These are phyloP conservation scores for Daldinia sp. DNA, from an alignment of 2,329 filamentous ascomycete species.

Conservation along the genomic window DNA sequence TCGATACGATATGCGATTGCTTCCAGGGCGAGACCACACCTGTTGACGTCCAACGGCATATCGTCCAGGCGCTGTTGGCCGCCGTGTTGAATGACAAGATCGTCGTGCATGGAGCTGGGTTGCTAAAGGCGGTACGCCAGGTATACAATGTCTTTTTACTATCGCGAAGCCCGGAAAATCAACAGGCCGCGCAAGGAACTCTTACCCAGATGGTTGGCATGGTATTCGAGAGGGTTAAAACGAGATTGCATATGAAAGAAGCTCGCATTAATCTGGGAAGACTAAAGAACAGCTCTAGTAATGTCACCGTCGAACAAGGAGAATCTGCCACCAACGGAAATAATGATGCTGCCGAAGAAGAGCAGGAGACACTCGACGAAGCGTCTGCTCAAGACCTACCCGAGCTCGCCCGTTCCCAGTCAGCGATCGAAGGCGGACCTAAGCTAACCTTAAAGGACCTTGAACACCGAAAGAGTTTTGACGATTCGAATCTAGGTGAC, in stretches of 20 bases:
- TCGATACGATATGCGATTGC: conserved; percentile 99
- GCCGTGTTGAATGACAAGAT: conserved; percentile 99
- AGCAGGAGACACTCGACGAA: conserved; percentile 55
- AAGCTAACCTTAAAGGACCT: conserved; percentile 76
- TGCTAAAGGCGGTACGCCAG: conserved; percentile 95
- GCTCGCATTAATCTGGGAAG: conserved; percentile 71
- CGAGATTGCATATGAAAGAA: conserved; percentile 87
- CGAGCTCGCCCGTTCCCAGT: conserved; percentile 45
- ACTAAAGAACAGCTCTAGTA: conserved; percentile 66
- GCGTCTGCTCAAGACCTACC: conserved; percentile 49
- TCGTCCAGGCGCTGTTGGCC: conserved; percentile 94
- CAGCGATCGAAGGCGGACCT: conserved; percentile 55
- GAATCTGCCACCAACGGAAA: conserved; percentile 53
- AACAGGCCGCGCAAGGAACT: conserved; percentile 96
- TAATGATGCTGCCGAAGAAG: conserved; percentile 52
- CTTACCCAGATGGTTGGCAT: conserved; percentile 99
- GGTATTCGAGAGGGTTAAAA: conserved; percentile 94
- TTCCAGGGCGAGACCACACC: conserved; percentile 97
- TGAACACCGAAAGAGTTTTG: conserved; percentile 76
- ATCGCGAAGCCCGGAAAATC: conserved; percentile 92
- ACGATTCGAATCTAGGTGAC: conserved; percentile 75
- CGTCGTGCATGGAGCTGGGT: conserved; percentile 94
- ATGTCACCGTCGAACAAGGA: conserved; percentile 63
- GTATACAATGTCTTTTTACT: conserved; percentile 99
- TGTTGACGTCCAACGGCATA: conserved; percentile 93